Evolutionary conservation across 2,329 filamentous ascomycete genomes (phyloP).

Genomic region (Calonectria montana): DNA sequence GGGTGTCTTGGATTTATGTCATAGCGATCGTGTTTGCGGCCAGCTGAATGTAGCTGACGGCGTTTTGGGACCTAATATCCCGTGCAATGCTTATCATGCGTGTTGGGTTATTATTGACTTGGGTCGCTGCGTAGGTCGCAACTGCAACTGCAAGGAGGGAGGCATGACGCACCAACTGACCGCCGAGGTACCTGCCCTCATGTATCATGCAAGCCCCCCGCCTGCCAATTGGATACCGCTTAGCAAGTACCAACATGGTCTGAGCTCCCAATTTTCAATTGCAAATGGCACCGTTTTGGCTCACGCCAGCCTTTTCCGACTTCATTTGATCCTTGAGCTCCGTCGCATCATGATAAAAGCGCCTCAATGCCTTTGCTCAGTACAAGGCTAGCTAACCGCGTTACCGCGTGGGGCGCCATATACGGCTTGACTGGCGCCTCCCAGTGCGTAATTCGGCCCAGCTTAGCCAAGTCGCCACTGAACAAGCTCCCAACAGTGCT

Average conservation of each 20-base stretch:
- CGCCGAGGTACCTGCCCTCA: constrained; percentile 3
- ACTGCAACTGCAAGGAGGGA: background rate
- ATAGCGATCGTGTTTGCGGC: background rate
- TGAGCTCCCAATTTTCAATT: constrained; percentile 34
- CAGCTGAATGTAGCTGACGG: background rate
- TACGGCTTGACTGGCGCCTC: constrained; percentile 23
- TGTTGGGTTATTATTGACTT: background rate
- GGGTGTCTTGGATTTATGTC: background rate
- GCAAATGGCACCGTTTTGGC: background rate
- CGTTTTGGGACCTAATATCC: background rate
- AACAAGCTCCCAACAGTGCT: constrained; percentile 18
- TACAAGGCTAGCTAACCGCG: constrained; percentile 42
- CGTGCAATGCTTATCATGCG: background rate
- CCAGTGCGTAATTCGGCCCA: constrained; percentile 27
- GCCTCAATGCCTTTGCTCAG: constrained; percentile 45
- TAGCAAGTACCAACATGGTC: constrained; percentile 37
- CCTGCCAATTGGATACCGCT: constrained; percentile 22
- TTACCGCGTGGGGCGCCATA: constrained; percentile 33
- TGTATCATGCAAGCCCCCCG: constrained; percentile 28
- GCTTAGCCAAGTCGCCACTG: constrained; percentile 24
- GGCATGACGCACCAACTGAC: background rate
- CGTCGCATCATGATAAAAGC: constrained; percentile 40
- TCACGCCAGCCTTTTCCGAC: background rate
- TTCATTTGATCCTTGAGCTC: constrained; percentile 24
- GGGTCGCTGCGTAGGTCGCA: background rate